Evolutionary conservation across 148 eudicot genomes (phyloP).

Genomic region (Dysphania ambrosioides): DNA sequence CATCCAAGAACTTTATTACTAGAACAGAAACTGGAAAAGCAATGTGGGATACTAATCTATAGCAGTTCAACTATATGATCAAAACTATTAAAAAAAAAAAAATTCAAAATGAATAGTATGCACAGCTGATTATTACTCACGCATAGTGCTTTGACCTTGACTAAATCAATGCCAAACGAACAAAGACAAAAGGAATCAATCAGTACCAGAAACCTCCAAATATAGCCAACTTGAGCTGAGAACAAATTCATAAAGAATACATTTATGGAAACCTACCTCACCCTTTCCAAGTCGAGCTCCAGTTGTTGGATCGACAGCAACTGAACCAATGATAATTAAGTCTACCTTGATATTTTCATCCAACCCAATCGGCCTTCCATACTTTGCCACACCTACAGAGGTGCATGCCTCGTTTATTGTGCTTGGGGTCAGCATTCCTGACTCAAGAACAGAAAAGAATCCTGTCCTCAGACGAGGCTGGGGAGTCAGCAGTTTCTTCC

Average conservation of each 20-base stretch:
- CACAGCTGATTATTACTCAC: not conserved
- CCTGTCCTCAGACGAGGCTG: slow-evolving; percentile 98
- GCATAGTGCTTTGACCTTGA: not conserved
- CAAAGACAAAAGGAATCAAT: not conserved
- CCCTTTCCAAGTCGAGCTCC: slow-evolving; percentile 99
- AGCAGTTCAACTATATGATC: too few relatives aligned
- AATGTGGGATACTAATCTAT: not conserved
- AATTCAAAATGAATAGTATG: not conserved
- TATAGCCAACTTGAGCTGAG: not conserved
- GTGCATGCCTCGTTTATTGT: slow-evolving; percentile 84
- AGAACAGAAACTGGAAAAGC: not conserved
- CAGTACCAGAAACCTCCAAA: not conserved
- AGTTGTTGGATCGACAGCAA: slow-evolving; percentile 83
- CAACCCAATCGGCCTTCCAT: slow-evolving; percentile 81
- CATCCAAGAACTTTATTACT: not conserved
- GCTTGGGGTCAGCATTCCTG: slow-evolving; percentile 45
- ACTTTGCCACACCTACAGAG: slow-evolving; percentile 88
- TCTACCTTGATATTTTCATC: slow-evolving; percentile 91
- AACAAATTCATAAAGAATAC: not conserved
- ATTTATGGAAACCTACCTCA: slow-evolving; percentile 52
- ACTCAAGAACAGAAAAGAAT: slow-evolving; percentile 83
- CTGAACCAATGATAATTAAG: slow-evolving; percentile 84
- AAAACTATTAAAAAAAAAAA: too few relatives aligned
- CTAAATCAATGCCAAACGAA: not conserved
- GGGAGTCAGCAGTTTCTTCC: slow-evolving; percentile 79